Conservation (phyloP, 352 stramenopile genomes). For the Globisporangium heterothallicum region DNA sequence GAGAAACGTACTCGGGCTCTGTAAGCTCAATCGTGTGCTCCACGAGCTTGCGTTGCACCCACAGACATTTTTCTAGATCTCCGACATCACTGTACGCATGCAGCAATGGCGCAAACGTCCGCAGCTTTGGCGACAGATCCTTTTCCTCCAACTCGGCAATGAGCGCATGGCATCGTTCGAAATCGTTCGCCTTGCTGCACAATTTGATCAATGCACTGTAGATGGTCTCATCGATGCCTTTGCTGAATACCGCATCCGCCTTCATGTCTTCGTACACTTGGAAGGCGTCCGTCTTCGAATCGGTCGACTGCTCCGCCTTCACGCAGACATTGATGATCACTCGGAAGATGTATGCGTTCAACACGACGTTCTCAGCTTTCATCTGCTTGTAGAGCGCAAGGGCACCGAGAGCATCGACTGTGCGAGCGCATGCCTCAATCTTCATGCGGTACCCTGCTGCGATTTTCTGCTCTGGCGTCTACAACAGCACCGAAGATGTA, state of each 20-base stretch:
- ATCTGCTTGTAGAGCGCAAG: conserved; percentile 52
- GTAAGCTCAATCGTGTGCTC: conserved; percentile 44
- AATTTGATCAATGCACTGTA: conserved; percentile 78
- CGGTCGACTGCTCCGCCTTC: conserved; percentile 29
- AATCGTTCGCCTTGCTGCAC: conserved; percentile 55
- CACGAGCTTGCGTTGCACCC: conserved; percentile 43
- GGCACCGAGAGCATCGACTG: conserved; percentile 29
- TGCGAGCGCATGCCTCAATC: conserved; percentile 37
- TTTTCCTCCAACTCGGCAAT: conserved; percentile 43
- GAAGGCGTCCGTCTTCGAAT: conserved; percentile 38
- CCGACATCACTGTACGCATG: conserved; percentile 42
- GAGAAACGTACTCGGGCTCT: conserved; percentile 56
- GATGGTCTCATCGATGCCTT: conserved; percentile 48
- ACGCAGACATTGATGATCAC: conserved; percentile 60
- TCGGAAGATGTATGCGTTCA: conserved; percentile 42
- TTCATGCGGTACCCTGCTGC: conserved; percentile 33
- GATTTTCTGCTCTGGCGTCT: conserved; percentile 41
- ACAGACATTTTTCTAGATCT: conserved; percentile 53
- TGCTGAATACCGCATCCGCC: conserved; percentile 17
- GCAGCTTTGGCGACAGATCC: conserved; percentile 54
- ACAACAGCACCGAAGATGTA: neutral
- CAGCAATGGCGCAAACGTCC: conserved; percentile 70
- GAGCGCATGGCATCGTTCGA: conserved; percentile 40
- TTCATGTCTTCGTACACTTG: conserved; percentile 70
- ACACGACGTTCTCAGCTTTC: conserved; percentile 27